These are phyloP conservation scores for Malassezia equina DNA, from an alignment of 1,284 basidiomycete genomes.

Conservation along the genomic window DNA sequence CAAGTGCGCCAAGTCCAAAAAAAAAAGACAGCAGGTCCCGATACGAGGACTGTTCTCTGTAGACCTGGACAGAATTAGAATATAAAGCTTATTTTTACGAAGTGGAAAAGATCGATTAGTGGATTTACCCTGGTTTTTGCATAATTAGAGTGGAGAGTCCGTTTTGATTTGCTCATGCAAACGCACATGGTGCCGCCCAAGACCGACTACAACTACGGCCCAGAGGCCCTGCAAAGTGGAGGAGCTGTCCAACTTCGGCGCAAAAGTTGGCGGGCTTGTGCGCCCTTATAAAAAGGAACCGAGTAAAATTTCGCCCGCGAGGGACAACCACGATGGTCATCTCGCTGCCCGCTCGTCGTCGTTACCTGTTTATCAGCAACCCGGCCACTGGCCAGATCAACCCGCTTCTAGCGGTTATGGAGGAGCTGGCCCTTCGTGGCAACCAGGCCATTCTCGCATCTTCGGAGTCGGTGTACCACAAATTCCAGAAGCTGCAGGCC, in stretches of 20 bases:
- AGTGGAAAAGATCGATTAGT: neutral
- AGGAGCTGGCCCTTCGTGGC: slow-evolving; percentile 18
- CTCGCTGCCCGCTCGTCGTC: neutral
- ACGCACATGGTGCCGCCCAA: neutral
- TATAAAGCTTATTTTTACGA: neutral
- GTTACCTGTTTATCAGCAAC: slow-evolving; percentile 19
- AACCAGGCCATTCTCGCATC: slow-evolving; percentile 17
- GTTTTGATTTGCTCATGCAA: neutral
- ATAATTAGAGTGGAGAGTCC: neutral
- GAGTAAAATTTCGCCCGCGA: neutral
- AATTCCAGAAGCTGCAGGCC: slow-evolving; percentile 9
- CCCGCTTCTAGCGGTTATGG: slow-evolving; percentile 18
- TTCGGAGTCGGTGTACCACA: slow-evolving; percentile 7
- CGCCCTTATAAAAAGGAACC: neutral
- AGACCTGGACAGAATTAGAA: neutral
- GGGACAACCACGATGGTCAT: neutral
- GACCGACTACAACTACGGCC: neutral
- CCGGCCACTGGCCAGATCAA: slow-evolving; percentile 24
- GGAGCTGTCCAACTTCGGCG: neutral
- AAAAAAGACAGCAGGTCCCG: neutral
- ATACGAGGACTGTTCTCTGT: neutral
- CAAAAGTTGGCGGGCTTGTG: neutral
- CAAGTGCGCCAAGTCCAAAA: neutral
- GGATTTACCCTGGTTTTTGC: neutral
- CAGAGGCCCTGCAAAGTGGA: neutral